Evolutionary conservation across 306 rosid genomes (phyloP), one percentile per base, ranked within the genome.

Genomic region (Myrica gale): DNA sequence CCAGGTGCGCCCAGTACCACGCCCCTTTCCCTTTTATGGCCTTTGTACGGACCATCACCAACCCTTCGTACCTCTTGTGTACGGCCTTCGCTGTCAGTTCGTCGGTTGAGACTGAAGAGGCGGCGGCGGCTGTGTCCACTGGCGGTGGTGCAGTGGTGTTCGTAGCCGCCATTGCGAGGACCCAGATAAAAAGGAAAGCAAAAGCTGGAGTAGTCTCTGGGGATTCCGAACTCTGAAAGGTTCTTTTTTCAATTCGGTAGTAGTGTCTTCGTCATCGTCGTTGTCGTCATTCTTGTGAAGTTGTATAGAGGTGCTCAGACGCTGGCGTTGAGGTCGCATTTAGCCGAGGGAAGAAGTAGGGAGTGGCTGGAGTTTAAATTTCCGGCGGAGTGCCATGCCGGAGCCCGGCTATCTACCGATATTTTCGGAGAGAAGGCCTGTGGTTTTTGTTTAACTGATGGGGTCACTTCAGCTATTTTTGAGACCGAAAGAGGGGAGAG

Each of bases 11-110:
- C 98, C 98, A 94, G 71, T 94, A 94, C 98, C 98, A 94, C 20
- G 98, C 98, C 5, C 98, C 98, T 83, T 94, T 94, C 0, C 98
- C 98, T 78, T 90, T 94, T 67, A 94, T 82, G 15, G 98, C 98
- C 71, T 94, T 94, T 68, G 80, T 89, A 44, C 98, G 90, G 60
- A 94, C 98, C 91, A 76, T 86, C 8, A 90, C 80, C 58, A 94
- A 68, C 13, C 98, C 97, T 74, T 94, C 97, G 79, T 85, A 94
- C 21, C 98, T 89, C 70, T 94, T 94, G 42, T 86, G 86, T 56
- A 88, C 87, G 42, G 91, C 82, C 81, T 91, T 91, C 9, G 93
- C 96, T 6, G 97, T 42, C 5, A 75, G 75, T 66, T 93, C 97
- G 1, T 90, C 98, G 3, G 87, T 79, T 19, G 84, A 69, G 6